Base-by-base conservation (phyloP, 2,329 filamentous ascomycete genomes). In the Colletotrichum plurivorum region DNA sequence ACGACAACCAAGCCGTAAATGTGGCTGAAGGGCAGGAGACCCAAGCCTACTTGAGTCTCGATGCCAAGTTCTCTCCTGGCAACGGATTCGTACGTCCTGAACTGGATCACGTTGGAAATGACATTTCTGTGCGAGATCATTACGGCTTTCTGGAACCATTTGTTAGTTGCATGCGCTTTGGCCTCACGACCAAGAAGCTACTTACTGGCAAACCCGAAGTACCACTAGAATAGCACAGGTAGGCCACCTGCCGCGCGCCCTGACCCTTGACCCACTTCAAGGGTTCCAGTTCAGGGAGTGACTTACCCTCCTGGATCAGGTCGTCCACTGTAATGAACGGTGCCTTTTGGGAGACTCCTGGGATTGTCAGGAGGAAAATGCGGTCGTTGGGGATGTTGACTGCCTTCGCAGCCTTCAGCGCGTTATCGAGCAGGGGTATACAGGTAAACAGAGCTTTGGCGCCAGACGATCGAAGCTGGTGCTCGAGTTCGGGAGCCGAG, bases 41-140 rank as follows among this genome's bases (percentile, higher is more conserved):
- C 93, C 0, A 95, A 85, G 2, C 78, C 81, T 20, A 87, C 78
- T 67, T 86, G 80, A 0, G 79, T 84, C 4, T 77, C 76, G 49
- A 86, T 70, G 13, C 76, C 76, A 5, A 77, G 73, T 39, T 76
- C 73, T 71, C 80, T 77, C 69, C 84, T 78, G n/a, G 77, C 63
- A 61, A 81, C 73, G 68, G 76, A 55, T 59, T 86, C 78, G 63
- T 78, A 89, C 0, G 84, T 76, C 7, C 75, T 76, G 63, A 90
- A 84, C 76, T 94, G 92, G 54, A 94, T 75, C 0, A 89, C 87
- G 75, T 95, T 95, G 60, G 93, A 88, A 55, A 95, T 95, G 51
- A 95, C 90, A 72, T 95, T 95, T 45, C 82, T 82, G 76, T 95
- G 93, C 4, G 92, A 93, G 68, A 95, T 93, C 90, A 93, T 94